Evolutionary conservation across 2,329 filamentous ascomycete genomes (phyloP), one percentile per base, ranked within the genome.

Genomic region (Scedosporium apiospermum): DNA sequence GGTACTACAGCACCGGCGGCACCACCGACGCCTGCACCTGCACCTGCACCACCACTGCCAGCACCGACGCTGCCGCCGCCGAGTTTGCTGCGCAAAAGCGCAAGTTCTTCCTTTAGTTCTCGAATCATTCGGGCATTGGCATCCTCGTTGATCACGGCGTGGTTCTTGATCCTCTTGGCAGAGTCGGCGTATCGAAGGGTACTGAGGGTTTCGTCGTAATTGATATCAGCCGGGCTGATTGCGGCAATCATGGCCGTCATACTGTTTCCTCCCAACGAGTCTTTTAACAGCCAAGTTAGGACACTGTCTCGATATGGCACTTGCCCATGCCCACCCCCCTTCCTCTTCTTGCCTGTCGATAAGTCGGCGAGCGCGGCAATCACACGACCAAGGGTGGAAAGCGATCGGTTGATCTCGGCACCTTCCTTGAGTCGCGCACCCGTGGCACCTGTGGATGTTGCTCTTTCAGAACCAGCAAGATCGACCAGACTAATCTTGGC

Each of bases 161-260:
- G 95, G 78, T 99, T 99, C 91, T 98, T 98, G 82, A 99, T 99
- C 69, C 95, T 88, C 78, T 99, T 99, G 27, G 95, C 95, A 6
- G 92, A 97, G 72, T 99, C 93, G 63, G 96, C 95, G 75, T 99
- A 99, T 70, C 96, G 87, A 30, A 99, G 81, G 0, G 95, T 99
- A 72, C 93, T 95, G 18, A 99, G 81, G 0, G 96, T 99, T 76
- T 99, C 95, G 67, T 99, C 95, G 72, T 96, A 98, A 76, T 99
- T 99, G 78, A 98, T 98, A 75, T 99, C 95, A 62, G 95, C 95
- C 3, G 95, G 95, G 70, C 93, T 97, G 72, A 99, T 97, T 61
- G 93, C 93, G 60, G 95, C 96, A 80, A 99, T 99, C 96, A 99
- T 99, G 64, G 95, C 95, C 26, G 95, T 99, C 90, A 98, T 93